A percentile compares a stretch with the other conserved stretches of the same genome.
Conservation (phyloP, 208 protist species). For the Trypanosoma congolense region DNA sequence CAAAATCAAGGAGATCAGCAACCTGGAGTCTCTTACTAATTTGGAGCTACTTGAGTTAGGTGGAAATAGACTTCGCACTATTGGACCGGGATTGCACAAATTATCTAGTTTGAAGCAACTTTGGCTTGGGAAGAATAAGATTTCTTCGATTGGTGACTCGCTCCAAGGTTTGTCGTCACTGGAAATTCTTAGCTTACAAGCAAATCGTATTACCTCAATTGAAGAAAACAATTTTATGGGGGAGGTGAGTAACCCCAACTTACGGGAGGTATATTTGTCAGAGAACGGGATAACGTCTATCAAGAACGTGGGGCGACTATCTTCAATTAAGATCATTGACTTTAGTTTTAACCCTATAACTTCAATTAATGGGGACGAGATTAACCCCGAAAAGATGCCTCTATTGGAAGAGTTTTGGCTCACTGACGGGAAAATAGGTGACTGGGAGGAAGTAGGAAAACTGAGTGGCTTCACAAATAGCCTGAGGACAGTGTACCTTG, state of each 20-base stretch:
- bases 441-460: conserved; percentile 79
- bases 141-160: conserved; percentile 51
- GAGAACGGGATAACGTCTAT: conserved; percentile 79
- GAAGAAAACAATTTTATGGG: conserved; percentile 51
- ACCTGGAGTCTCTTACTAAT: conserved; percentile 71
- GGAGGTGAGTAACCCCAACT: conserved; percentile 39
- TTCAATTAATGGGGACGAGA: conserved; percentile 49
- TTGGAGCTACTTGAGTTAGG: conserved; percentile 87
- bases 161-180: conserved; percentile 54
- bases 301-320: conserved; percentile 39
- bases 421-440: conserved; percentile 77
- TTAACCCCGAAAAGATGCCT: conserved; percentile 69
- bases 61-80: conserved; percentile 80
- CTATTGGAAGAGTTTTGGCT: conserved; percentile 87
- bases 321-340: conserved; percentile 54
- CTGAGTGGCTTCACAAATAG: conserved; percentile 51
- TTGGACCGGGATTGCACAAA: conserved; percentile 60
- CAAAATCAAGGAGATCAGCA: conserved; percentile 86
- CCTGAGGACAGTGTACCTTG: conserved; percentile 83
- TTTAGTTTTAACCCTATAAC: conserved; percentile 84
- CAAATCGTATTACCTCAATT: conserved; percentile 79
- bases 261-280: conserved; percentile 78
- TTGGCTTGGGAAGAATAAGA: conserved; percentile 93
- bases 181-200: conserved; percentile 75
- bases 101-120: conserved; percentile 69